phyloP scores from a whole-genome alignment of 352 stramenopile genomes.

The Hyaloperonospora arabidopsidis region DNA sequence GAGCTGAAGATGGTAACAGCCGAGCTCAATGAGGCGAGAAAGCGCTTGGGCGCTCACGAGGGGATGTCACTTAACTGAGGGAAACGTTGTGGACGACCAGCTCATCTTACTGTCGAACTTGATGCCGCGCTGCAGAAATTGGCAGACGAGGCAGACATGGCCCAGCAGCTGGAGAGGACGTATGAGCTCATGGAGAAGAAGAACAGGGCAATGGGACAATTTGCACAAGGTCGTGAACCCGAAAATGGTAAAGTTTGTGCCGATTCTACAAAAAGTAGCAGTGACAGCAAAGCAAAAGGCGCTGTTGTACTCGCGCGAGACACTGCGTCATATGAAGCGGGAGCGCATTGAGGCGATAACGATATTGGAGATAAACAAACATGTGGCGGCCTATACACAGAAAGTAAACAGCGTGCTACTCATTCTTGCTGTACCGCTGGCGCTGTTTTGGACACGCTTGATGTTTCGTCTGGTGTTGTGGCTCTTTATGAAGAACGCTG shows the following conservation, averaged over 20 bases:
- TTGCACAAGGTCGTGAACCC: constrained; percentile 42
- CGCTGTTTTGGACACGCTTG: constrained; percentile 42
- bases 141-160: constrained; percentile 23
- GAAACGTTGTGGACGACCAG: constrained; percentile 20
- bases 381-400: constrained; percentile 50
- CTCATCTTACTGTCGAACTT: constrained; percentile 19
- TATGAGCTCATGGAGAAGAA: constrained; percentile 38
- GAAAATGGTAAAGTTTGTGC: constrained; percentile 48
- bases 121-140: constrained; percentile 31
- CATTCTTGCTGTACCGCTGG: constrained; percentile 39
- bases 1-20: constrained; percentile 16
- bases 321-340: constrained; percentile 36
- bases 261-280: constrained; percentile 42
- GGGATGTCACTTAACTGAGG: constrained; percentile 22
- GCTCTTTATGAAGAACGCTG: constrained; percentile 39
- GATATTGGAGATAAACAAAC: constrained; percentile 50
- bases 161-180: constrained; percentile 21
- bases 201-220: constrained; percentile 51
- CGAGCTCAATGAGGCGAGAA: constrained; percentile 14
- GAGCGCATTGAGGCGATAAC: constrained; percentile 43
- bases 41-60: constrained; percentile 1
- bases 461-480: constrained; percentile 49
- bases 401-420: constrained; percentile 54
- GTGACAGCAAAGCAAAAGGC: constrained; percentile 32
- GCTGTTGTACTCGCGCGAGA: constrained; percentile 36